Evolutionary conservation across 2,329 filamentous ascomycete species (phyloP).

Genomic region (Chaetomiaceae sp.): DNA sequence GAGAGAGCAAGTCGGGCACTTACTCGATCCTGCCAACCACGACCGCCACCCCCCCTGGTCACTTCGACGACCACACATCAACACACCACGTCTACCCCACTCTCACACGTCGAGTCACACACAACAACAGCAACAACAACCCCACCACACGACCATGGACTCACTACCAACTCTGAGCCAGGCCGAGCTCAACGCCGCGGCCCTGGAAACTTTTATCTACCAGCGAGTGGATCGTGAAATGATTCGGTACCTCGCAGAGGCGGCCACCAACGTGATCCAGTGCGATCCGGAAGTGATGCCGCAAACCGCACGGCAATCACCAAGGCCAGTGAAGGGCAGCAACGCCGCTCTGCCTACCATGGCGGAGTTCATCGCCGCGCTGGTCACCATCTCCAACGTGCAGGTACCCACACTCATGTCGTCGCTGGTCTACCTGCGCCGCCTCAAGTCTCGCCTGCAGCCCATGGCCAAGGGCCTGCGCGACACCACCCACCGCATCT

Average conservation of each 20-base stretch:
- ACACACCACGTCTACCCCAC: background rate
- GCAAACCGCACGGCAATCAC: constrained; percentile 39
- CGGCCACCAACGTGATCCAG: constrained; percentile 72
- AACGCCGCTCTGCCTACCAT: constrained; percentile 66
- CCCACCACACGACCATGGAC: constrained; percentile 39
- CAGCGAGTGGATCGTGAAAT: constrained; percentile 69
- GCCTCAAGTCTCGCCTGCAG: constrained; percentile 78
- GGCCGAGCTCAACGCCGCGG: constrained; percentile 63
- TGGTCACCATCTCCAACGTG: constrained; percentile 90
- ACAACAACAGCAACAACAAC: constrained; percentile 22
- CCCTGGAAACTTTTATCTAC: constrained; percentile 77
- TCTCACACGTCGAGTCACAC: constrained; percentile 10
- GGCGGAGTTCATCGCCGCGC: constrained; percentile 84
- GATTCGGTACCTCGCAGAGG: constrained; percentile 70
- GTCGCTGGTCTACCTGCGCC: constrained; percentile 84
- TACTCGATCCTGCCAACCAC: constrained; percentile 8
- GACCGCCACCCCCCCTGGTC: background rate
- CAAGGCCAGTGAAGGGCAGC: constrained; percentile 40
- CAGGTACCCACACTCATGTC: constrained; percentile 98
- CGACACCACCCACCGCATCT: constrained; percentile 96
- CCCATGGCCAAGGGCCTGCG: constrained; percentile 93
- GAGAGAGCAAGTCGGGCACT: constrained; percentile 19
- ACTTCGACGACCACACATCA: background rate
- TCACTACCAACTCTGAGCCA: constrained; percentile 42
- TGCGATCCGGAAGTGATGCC: constrained; percentile 63